These are phyloP conservation scores for Neurospora sp. DNA, from an alignment of 495 filamentous ascomycete species.

Conservation along the genomic window DNA sequence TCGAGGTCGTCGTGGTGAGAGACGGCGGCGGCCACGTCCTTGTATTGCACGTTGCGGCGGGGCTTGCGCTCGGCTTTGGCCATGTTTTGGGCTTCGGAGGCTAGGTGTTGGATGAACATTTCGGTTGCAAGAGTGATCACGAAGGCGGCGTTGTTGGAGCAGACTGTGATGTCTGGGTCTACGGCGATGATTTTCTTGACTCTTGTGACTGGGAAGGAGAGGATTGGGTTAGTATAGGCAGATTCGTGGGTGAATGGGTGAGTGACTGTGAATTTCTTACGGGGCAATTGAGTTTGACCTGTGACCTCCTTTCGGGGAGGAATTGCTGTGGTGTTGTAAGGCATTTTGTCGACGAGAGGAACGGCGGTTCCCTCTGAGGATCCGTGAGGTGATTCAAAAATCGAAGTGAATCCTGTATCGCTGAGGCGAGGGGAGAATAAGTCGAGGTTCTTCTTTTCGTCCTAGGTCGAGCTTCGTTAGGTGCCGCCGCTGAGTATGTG, in stretches of 20 bases:
- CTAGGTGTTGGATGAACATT: conserved; percentile 91
- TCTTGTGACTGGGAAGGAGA: conserved; percentile 55
- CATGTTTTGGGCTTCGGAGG: conserved; percentile 75
- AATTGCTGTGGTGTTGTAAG: conserved; percentile 82
- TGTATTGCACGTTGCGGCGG: conserved; percentile 90
- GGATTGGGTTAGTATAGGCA: conserved; percentile 2
- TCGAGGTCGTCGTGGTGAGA: conserved; percentile 87
- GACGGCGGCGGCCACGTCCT: conserved; percentile 88
- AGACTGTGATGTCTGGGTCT: conserved; percentile 74
- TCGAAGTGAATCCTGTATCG: neutral
- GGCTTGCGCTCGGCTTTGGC: conserved; percentile 86
- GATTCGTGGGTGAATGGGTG: neutral
- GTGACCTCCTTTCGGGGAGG: conserved; percentile 71
- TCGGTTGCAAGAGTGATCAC: conserved; percentile 91
- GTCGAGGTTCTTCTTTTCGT: neutral
- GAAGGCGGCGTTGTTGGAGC: conserved; percentile 91
- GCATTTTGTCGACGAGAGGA: conserved; percentile 42
- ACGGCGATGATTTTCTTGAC: conserved; percentile 88
- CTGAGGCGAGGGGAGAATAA: neutral
- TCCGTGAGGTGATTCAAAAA: neutral
- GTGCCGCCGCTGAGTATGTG: neutral
- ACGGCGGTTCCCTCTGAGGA: neutral
- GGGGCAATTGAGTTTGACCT: conserved; percentile 72
- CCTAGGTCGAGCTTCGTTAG: neutral
- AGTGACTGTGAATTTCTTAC: conserved; percentile 42